Evolutionary conservation across 495 filamentous ascomycete species (phyloP).

Genomic region (Aspergillus steynii): DNA sequence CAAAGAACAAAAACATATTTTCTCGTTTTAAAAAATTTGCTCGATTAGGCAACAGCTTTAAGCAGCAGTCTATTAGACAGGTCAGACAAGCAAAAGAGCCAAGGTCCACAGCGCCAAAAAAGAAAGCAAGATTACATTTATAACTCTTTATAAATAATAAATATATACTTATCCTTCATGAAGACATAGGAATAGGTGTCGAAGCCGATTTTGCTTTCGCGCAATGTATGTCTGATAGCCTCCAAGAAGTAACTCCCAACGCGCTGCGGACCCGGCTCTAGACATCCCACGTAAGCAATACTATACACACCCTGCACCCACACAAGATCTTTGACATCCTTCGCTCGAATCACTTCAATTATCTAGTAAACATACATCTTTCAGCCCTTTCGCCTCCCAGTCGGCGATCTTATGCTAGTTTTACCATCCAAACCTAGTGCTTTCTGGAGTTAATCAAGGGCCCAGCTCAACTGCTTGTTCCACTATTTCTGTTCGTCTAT

Average conservation of each 20-base stretch:
- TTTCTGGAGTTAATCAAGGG: not conserved
- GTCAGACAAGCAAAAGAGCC: not conserved
- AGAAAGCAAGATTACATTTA: not conserved
- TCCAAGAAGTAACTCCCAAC: not conserved
- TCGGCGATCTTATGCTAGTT: not conserved
- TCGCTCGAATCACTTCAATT: not conserved
- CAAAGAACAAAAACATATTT: not conserved
- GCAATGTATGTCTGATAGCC: not conserved
- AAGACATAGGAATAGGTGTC: not conserved
- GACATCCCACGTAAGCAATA: not conserved
- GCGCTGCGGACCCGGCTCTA: not conserved
- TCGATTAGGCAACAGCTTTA: not conserved
- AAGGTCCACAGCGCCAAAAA: not conserved
- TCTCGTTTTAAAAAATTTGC: not conserved
- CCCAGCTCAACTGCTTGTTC: slow-evolving; percentile 2
- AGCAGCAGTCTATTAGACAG: not conserved
- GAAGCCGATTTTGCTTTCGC: not conserved
- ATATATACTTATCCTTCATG: not conserved
- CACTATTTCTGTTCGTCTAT: slow-evolving; percentile 2
- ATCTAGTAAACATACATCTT: not conserved
- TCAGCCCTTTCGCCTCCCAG: not conserved
- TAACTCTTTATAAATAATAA: slow-evolving; percentile 1
- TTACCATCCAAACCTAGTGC: not conserved
- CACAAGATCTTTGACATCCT: not conserved
- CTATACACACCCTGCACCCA: not conserved